Evolutionary conservation across 352 stramenopile species (phyloP), one percentile per base, ranked within the genome.

Genomic region (Phytopythium aichiense): DNA sequence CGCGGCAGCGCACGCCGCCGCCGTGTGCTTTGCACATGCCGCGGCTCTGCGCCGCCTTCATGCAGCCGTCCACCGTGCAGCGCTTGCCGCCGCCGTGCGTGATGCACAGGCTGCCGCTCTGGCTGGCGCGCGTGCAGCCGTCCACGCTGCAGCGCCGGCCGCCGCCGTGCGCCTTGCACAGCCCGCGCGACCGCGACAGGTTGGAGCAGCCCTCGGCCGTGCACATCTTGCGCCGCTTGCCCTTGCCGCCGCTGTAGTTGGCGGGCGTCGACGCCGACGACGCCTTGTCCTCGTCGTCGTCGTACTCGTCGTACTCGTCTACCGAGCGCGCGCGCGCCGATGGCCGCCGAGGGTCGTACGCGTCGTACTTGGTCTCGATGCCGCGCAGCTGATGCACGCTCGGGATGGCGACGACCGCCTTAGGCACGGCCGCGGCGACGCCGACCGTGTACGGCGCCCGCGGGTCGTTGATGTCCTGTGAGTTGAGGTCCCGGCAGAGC

Each of bases 21-120:
- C 85, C 85, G 54, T 94, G 85, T 9, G 85, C 85, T 65, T 94
- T 94, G 69, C 85, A 94, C 85, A 92, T 92, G 9, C 85, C 85
- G 22, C 83, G 77, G 16, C 79, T 90, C 52, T 94, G 85, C 12
- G 85, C 85, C 25, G 85, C 83, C 62, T 92, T 94, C 50, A 81
- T 65, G 35, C 85, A 94, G 6, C 85, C 83, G 2, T 91, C 79
- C 15, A 94, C 79, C 0, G 83, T 92, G 59, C 85, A 94, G 45
- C 85, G 85, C 70, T 94, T 94, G 61, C 85, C 85, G 51, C 85
- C 85, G 55, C 85, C 85, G 56, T 94, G 85, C 23, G 81, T 91
- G 64, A 94, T 94, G 48, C 85, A 94, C 31, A 94, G 60, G 51
- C 79, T 92, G 22, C 85, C 84, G 50, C 85, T 92, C 65, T 94